Conservation (phyloP, 768 basidiomycete species). For the Mycena belliarum region DNA sequence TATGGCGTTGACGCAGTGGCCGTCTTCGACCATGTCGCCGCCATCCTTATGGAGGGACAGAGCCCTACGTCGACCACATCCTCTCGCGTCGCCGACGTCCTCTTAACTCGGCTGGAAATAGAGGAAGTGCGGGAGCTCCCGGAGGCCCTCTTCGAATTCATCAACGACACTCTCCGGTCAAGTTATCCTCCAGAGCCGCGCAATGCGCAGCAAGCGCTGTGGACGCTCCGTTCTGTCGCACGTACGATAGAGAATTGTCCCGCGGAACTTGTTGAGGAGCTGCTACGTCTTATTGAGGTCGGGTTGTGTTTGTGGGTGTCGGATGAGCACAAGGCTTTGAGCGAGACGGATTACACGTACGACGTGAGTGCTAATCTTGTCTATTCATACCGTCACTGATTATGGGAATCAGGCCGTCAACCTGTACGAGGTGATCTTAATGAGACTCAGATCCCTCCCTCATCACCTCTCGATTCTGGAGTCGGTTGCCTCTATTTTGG, state of each 20-base stretch:
- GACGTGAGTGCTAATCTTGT: slow-evolving; percentile 45
- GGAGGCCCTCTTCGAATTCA: slow-evolving; percentile 52
- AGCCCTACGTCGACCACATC: slow-evolving; percentile 42
- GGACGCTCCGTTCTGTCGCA: slow-evolving; percentile 62
- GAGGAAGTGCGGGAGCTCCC: slow-evolving; percentile 56
- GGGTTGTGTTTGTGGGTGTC: slow-evolving; percentile 63
- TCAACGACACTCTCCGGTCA: slow-evolving; percentile 57
- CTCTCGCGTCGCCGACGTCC: slow-evolving; percentile 59
- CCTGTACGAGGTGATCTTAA: slow-evolving; percentile 60
- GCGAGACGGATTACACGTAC: slow-evolving; percentile 53
- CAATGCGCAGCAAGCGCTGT: slow-evolving; percentile 55
- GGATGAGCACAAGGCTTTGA: slow-evolving; percentile 55
- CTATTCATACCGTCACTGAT: neutral
- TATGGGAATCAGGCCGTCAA: slow-evolving; percentile 51
- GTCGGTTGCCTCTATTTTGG: slow-evolving; percentile 51
- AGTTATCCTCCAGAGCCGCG: slow-evolving; percentile 67
- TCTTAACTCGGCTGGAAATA: slow-evolving; percentile 57
- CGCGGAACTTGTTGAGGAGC: slow-evolving; percentile 39
- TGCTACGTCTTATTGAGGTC: slow-evolving; percentile 54
- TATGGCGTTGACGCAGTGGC: slow-evolving; percentile 52
- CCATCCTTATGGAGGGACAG: slow-evolving; percentile 40
- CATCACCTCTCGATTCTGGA: slow-evolving; percentile 41
- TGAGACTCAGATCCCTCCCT: slow-evolving; percentile 52
- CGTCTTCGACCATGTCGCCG: slow-evolving; percentile 60
- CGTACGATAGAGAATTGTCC: slow-evolving; percentile 59